Evolutionary conservation across 352 stramenopile genomes (phyloP), one percentile per base, ranked within the genome.

Genomic region (Discostella stelligera): DNA sequence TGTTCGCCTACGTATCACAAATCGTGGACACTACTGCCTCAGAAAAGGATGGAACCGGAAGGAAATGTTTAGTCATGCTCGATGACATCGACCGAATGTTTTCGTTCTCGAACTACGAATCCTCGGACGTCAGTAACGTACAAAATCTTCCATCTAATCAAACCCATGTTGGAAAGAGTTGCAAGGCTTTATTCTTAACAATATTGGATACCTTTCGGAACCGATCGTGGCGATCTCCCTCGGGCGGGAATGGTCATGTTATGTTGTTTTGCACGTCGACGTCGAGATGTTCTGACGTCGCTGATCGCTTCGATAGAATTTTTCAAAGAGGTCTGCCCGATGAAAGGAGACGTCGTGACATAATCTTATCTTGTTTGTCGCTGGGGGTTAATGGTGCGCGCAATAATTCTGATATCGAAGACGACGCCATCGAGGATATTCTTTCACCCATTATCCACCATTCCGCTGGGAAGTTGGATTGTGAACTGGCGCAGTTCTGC

Each of bases 401-500:
- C 16, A 54, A 50, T 53, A 32, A 16, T 48, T 44, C 16, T 16
- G 10, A 18, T 25, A 32, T 18, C 14, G 9, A 9, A 4, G 30
- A 80, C 66, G 46, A 60, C 23, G 21, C 21, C 18, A 60, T 71
- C 16, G 59, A 72, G 49, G 18, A 49, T 58, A 27, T 71, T 14
- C 6, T 87, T 23, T 72, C 79, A 20, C 68, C 74, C 55, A 39
- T 87, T 10, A 71, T 83, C 14, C 72, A 77, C 25, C 73, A 71
- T 39, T 82, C 77, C 9, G 41, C 77, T 13, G 87, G 82, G 21
- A 77, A 77, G 62, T 85, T 73, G 14, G 73, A 71, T 14, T 72
- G 73, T 23, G 87, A 92, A 65, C 54, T 92, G 41, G 66, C 83
- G 3, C 77, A 88, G 55, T 80, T 64, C 48, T 92, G 83, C 53